A percentile compares a stretch with the other conserved stretches of the same genome.
Evolutionary conservation across 495 filamentous ascomycete genomes (phyloP).

Genomic region (Viridothelium virens): DNA sequence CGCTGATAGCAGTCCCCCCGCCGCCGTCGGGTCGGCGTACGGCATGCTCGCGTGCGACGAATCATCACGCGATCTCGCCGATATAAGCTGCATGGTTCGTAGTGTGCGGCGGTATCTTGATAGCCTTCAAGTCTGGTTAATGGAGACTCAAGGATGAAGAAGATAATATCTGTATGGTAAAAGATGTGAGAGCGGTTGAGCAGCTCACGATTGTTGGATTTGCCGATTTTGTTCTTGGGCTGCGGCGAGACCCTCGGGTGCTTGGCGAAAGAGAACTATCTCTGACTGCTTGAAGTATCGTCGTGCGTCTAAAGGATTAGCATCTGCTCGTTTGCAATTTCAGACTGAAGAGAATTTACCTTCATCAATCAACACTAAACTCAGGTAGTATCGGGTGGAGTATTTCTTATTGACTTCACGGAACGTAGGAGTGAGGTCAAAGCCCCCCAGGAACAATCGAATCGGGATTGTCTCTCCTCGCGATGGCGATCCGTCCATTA

Average conservation of each 20-base stretch:
- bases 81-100: not conserved
- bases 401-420: constrained; percentile 99
- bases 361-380: constrained; percentile 93
- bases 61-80: not conserved
- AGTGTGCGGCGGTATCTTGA: not conserved
- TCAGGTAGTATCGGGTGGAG: constrained; percentile 95
- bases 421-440: constrained; percentile 97
- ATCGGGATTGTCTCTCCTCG: constrained; percentile 89
- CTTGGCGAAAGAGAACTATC: constrained; percentile 93
- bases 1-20: not conserved
- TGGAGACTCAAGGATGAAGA: not conserved
- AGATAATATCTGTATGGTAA: not conserved
- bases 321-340: not conserved
- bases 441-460: constrained; percentile 92
- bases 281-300: constrained; percentile 99
- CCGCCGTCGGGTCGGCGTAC: not conserved
- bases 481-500: constrained; percentile 97
- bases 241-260: constrained; percentile 50
- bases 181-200: constrained; percentile 1
- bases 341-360: constrained; percentile 43
- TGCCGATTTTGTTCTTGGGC: constrained; percentile 10
- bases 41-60: not conserved
- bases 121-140: not conserved
- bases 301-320: constrained; percentile 61
- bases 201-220: constrained; percentile 11